Evolutionary conservation across 768 basidiomycete species (phyloP).

Genomic region (Nidularia sp.): DNA sequence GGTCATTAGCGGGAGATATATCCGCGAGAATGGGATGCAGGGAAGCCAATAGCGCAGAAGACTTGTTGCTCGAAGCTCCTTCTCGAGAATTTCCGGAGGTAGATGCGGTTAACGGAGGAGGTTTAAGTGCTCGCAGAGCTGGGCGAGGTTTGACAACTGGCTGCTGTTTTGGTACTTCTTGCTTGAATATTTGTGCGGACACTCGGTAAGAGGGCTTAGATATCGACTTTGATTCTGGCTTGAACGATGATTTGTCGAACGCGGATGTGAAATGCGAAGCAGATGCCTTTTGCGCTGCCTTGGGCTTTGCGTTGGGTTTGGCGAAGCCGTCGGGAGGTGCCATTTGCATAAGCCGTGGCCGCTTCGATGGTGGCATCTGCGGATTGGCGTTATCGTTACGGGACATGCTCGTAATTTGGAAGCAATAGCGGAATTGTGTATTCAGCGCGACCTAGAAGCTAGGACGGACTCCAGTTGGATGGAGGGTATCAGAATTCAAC

Average conservation of each 20-base stretch:
- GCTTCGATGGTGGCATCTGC: not conserved
- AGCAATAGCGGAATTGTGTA: too few species aligned
- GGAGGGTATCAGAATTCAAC: too few species aligned
- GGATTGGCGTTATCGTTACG: too few species aligned
- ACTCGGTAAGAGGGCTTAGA: not conserved
- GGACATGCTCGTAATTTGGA: too few species aligned
- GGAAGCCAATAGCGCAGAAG: not conserved
- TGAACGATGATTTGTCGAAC: not conserved
- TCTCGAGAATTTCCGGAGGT: not conserved
- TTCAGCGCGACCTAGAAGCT: too few species aligned
- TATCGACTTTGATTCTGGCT: not conserved
- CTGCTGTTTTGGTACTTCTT: too few species aligned
- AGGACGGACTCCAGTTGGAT: too few species aligned
- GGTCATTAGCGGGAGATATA: not conserved
- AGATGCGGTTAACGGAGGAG: not conserved
- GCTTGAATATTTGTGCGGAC: not conserved
- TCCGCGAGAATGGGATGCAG: not conserved
- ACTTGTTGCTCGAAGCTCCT: not conserved
- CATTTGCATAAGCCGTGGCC: not conserved
- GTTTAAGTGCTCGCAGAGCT: not conserved
- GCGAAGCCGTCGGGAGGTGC: not conserved
- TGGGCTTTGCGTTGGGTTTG: not conserved
- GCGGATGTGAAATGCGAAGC: not conserved
- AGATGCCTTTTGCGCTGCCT: not conserved
- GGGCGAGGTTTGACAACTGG: too few species aligned